These are phyloP conservation scores for Blastocystis sp. DNA, from an alignment of 352 stramenopile genomes.

Conservation along the genomic window DNA sequence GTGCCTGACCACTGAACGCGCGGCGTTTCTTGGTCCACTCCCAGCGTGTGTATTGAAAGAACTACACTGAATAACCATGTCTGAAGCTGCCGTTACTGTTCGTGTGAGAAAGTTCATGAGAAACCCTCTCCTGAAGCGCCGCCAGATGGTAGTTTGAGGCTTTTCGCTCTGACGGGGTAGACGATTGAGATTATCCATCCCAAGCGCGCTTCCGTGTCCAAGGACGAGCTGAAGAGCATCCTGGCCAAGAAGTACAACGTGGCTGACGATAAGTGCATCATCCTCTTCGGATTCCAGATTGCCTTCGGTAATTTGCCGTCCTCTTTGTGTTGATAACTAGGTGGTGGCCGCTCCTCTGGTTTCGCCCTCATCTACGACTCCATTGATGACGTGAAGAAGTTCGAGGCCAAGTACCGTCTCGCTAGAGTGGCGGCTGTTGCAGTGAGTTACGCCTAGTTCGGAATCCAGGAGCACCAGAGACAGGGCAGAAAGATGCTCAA, in stretches of 20 bases:
- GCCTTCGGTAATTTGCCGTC: conserved; percentile 26
- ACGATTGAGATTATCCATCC: conserved; percentile 44
- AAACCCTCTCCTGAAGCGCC: conserved; percentile 69
- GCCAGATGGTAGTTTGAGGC: conserved; percentile 46
- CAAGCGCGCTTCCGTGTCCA: conserved; percentile 66
- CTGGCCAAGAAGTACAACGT: conserved; percentile 70
- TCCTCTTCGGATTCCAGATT: conserved; percentile 70
- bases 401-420: conserved; percentile 68
- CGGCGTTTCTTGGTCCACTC: neutral
- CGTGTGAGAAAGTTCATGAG: conserved; percentile 70
- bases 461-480: conserved; percentile 60
- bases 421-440: conserved; percentile 33
- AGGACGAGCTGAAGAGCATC: conserved; percentile 71
- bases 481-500: conserved; percentile 69
- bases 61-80: conserved; percentile 67
- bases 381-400: conserved; percentile 67
- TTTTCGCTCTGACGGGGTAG: neutral
- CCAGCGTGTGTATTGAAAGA: conserved; percentile 1
- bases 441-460: conserved; percentile 13
- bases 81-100: conserved; percentile 68
- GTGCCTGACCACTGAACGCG: conserved; percentile 4
- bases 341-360: conserved; percentile 63
- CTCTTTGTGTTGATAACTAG: neutral
- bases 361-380: conserved; percentile 70
- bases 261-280: conserved; percentile 68